Evolutionary conservation across 768 basidiomycete genomes (phyloP).

Genomic region (Tulasnella sp.): DNA sequence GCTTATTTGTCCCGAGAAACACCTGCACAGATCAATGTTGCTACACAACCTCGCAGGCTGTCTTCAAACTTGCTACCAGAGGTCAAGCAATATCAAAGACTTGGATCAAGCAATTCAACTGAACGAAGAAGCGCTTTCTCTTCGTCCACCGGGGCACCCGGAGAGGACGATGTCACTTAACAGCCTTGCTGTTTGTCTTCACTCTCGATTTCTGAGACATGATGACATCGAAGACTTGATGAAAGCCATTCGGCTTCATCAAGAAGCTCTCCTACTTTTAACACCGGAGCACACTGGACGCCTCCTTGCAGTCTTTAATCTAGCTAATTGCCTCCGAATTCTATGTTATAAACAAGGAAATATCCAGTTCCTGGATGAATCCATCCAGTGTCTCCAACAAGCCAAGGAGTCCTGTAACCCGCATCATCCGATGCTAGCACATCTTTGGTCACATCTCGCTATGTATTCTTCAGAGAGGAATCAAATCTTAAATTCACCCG

Average conservation of each 20-base stretch:
- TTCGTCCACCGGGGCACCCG: background rate
- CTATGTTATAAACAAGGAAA: background rate
- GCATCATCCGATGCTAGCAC: too few relatives aligned
- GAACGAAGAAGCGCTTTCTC: background rate
- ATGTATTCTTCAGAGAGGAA: too few relatives aligned
- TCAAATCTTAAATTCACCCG: too few relatives aligned
- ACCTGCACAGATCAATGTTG: background rate
- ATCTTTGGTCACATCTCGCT: too few relatives aligned
- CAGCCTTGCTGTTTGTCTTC: background rate
- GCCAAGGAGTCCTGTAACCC: too few relatives aligned
- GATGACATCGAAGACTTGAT: background rate
- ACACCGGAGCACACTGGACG: background rate
- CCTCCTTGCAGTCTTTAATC: background rate
- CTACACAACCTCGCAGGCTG: background rate
- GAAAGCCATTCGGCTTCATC: background rate
- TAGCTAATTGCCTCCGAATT: background rate
- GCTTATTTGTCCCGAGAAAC: background rate
- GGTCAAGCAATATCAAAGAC: background rate
- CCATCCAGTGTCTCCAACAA: background rate
- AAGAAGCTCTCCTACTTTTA: background rate
- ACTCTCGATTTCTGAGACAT: background rate
- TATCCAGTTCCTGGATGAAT: background rate
- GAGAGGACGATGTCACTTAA: background rate
- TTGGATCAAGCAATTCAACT: background rate
- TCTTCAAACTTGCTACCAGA: background rate